Conservation (phyloP, 345 rosid genomes). For the Gynandropsis gynandra region DNA sequence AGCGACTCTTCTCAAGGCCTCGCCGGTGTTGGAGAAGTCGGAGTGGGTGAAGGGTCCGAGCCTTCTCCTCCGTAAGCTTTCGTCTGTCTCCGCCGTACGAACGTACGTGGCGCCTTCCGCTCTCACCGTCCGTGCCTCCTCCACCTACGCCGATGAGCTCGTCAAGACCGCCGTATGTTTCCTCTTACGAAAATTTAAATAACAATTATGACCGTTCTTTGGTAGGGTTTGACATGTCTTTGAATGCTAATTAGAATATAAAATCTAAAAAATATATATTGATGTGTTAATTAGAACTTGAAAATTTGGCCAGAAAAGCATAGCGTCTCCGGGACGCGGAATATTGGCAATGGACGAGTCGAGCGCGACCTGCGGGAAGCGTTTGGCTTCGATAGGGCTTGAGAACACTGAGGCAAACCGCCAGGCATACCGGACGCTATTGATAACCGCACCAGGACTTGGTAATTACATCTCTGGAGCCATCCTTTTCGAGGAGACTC, state of each 20-base stretch:
- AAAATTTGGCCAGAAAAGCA: slow-evolving; percentile 65
- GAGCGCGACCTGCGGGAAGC: slow-evolving; percentile 93
- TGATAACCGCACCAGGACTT: slow-evolving; percentile 74
- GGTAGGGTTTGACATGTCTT: background rate
- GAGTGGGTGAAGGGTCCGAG: slow-evolving; percentile 71
- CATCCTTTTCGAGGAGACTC: slow-evolving; percentile 93
- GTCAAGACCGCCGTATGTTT: slow-evolving; percentile 83
- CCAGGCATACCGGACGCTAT: slow-evolving; percentile 88
- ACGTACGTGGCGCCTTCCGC: slow-evolving; percentile 41
- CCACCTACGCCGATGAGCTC: slow-evolving; percentile 94
- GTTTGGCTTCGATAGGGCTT: slow-evolving; percentile 84
- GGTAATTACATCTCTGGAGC: slow-evolving; percentile 88
- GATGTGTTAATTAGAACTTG: too few relatives aligned
- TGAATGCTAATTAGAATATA: too few relatives aligned
- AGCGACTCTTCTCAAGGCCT: slow-evolving; percentile 59
- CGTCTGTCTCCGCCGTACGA: slow-evolving; percentile 47
- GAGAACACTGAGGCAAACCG: slow-evolving; percentile 98
- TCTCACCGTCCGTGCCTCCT: slow-evolving; percentile 58
- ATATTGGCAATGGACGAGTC: slow-evolving; percentile 99
- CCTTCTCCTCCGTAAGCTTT: slow-evolving; percentile 49
- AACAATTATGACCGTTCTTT: background rate
- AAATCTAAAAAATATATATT: too few relatives aligned
- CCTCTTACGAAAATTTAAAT: too few relatives aligned
- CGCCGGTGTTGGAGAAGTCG: slow-evolving; percentile 73
- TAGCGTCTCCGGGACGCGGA: slow-evolving; percentile 97